Base-by-base conservation (phyloP, 345 rosid genomes). In the Cochlearia excelsa region DNA sequence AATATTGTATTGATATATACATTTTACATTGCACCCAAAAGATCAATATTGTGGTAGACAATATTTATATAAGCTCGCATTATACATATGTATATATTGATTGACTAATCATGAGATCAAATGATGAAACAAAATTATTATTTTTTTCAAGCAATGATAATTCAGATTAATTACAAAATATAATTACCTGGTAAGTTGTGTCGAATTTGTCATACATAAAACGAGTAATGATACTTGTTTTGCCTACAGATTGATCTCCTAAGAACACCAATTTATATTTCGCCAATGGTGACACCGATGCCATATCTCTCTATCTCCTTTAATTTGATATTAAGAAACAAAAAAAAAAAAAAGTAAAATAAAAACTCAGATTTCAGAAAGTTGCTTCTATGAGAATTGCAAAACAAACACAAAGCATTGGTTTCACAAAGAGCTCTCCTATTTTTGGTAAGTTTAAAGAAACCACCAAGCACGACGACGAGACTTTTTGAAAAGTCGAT, bases 221-320 rank as follows among this genome's bases (percentile, higher is more conserved):
- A 16, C 23, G 23, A 16, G 23, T 16, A 16, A 16, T 16, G 23
- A 16, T 16, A 16, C 23, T 16, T 16, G 23, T 16, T 16, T 16
- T 16, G 23, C 23, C 23, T 16, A 16, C 23, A 16, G 97, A 89
- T 47, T 86, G 97, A 69, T 89, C 95, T 16, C 96, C 97, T 59
- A 89, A 77, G 79, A 89, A 89, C 9, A 89, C 97, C 51, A 89
- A 65, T 72, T 89, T 89, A 81, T 86, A 89, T 74, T 89, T 89
- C 3, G 97, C 91, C 16, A 89, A 79, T 11, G 97, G 86, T 37
- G 95, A 82, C 30, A 84, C 88, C 6, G 94, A 83, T 11, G 87
- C 94, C 94, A 82, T 83, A 54, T 59, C 31, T 5, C 7, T 3
- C 1, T 6, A 3, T 37, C 40, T 33, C 5, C 35, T 5, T 5